A percentile compares a stretch with the other conserved stretches of the same genome.
These are phyloP conservation scores for Penstemon newberryi DNA, from an alignment of 257 asterid species.

Conservation along the genomic window DNA sequence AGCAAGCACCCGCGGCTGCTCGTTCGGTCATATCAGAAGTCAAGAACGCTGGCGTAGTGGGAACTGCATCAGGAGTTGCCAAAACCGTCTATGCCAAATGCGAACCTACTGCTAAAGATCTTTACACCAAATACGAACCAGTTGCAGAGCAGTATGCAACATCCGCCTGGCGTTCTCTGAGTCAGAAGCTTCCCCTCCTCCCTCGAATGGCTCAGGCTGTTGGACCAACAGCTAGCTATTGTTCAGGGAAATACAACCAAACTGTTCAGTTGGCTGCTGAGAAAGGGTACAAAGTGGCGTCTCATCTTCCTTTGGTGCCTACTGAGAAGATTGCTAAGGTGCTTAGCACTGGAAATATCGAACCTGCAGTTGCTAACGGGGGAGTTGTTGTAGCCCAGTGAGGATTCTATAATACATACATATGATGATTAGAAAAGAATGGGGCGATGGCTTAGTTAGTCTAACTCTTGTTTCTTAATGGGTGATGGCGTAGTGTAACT, in stretches of 20 bases:
- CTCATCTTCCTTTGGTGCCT: constrained; percentile 80
- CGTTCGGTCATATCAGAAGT: constrained; percentile 66
- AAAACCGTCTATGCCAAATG: constrained; percentile 62
- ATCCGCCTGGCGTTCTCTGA: constrained; percentile 63
- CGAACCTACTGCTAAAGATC: constrained; percentile 79
- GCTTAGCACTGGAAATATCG: constrained; percentile 27
- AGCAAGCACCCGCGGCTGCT: constrained; percentile 66
- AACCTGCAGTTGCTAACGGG: constrained; percentile 28
- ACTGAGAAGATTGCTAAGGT: constrained; percentile 68
- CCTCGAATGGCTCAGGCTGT: constrained; percentile 71
- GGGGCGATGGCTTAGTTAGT: no score
- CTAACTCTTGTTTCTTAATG: no score
- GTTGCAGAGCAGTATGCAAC: constrained; percentile 84
- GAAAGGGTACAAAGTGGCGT: constrained; percentile 71
- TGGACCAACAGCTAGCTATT: constrained; percentile 70
- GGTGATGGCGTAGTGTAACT: no score
- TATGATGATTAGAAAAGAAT: no score
- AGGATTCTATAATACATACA: background rate
- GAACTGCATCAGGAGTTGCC: constrained; percentile 75
- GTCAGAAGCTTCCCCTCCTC: constrained; percentile 61
- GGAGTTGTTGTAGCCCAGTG: constrained; percentile 30
- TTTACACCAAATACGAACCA: constrained; percentile 77
- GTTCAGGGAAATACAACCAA: constrained; percentile 66
- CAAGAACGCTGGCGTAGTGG: constrained; percentile 65
- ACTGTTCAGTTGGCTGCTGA: constrained; percentile 61